Conservation (phyloP, 2,329 filamentous ascomycete species). For the Aureobasidium uvarum region DNA sequence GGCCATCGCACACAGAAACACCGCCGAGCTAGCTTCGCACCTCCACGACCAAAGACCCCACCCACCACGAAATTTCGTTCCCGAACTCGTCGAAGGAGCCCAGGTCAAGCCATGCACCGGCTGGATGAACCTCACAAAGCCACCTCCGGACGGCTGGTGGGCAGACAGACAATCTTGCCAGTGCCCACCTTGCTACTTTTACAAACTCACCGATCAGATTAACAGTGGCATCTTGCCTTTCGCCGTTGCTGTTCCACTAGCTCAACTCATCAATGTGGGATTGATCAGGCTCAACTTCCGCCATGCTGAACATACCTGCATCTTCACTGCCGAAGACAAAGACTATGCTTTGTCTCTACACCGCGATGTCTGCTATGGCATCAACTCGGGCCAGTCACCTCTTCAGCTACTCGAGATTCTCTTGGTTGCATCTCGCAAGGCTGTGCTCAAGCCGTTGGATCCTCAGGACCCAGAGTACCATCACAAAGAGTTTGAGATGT, state of each 20-base stretch:
- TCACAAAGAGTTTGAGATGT: constrained; percentile 15
- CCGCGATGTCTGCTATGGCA: constrained; percentile 6
- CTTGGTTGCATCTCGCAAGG: not conserved
- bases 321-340: constrained; percentile 9
- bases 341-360: constrained; percentile 10
- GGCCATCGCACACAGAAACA: not conserved
- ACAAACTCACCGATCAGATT: not conserved
- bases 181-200: constrained; percentile 22
- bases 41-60: constrained; percentile 7
- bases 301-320: not conserved
- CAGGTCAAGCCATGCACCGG: constrained; percentile 18
- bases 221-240: constrained; percentile 4
- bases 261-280: constrained; percentile 23
- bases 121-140: constrained; percentile 15
- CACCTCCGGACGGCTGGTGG: constrained; percentile 19
- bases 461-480: not conserved
- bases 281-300: constrained; percentile 19
- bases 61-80: constrained; percentile 15
- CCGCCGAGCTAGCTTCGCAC: not conserved
- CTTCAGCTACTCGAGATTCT: constrained; percentile 14
- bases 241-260: not conserved
- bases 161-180: constrained; percentile 9
- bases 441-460: constrained; percentile 10
- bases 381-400: constrained; percentile 9
- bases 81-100: constrained; percentile 11